Evolutionary conservation across 169 alveolate species (phyloP), one percentile per base, ranked within the genome.

Genomic region (Toxoplasma gondii): DNA sequence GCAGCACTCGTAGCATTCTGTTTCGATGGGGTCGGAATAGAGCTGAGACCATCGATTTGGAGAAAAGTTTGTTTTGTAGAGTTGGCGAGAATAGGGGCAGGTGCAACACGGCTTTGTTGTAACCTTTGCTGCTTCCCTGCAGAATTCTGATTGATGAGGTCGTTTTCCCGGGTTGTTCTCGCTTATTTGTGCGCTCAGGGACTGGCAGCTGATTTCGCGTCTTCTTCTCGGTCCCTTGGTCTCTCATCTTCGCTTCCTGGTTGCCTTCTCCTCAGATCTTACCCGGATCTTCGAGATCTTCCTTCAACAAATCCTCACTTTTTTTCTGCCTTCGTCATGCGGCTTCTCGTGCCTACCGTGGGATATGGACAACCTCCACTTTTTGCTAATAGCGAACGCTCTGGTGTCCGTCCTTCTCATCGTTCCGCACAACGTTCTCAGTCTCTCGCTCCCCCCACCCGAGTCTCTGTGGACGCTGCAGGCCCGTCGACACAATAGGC

Each of bases 331-430:
- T 2, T 78, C 86, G 39, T 29, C 86, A 36, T 38, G 86, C 29
- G 39, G 86, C 86, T 78, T 78, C 86, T 7, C 86, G 45, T 78
- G 86, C 45, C 24, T 78, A 12, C 86, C 86, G 86, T 78, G 86
- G 86, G 86, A 78, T 45, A n/a, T 38, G 45, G n/a, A 78, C 86
- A 78, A 78, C n/a, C 86, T 78, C n/a, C 86, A 78, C 45, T 38
- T 78, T 19, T 17, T 78, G 27, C 39, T 78, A 17, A 38, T 78
- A 5, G 86, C 86, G 44, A 78, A 78, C 86, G 86, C 86, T 1
- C 86, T 78, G 5, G 86, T 78, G 39, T n/a, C 49, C n/a, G 45
- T 78, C 29, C 86, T 78, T 19, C 45, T 78, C 39, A n/a, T 38
- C 39, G 86, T 78, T 19, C 86, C 86, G 27, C 86, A 78, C 86